Conservation (phyloP, 2,329 filamentous ascomycete species). For the Fusarium papillatum region DNA sequence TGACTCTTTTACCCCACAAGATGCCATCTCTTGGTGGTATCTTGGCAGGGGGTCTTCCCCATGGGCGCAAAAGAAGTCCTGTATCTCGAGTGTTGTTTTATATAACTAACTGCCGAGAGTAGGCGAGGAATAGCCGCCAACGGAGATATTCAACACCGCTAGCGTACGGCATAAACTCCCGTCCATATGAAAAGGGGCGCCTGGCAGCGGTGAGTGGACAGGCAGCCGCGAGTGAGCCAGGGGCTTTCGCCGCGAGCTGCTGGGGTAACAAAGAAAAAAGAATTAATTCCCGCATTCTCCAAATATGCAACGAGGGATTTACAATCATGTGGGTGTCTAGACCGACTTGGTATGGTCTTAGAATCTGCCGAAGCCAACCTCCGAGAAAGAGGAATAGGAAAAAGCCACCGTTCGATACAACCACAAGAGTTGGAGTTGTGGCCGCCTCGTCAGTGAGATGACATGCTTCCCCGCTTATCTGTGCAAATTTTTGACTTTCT, state of each 20-base stretch:
- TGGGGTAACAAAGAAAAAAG: background rate
- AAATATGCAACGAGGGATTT: background rate
- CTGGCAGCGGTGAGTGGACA: background rate
- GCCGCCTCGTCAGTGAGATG: background rate
- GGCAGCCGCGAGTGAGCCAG: background rate
- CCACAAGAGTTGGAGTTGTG: background rate
- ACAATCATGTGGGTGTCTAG: background rate
- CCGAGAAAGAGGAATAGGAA: background rate
- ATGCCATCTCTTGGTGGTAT: background rate
- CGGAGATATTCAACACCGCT: background rate
- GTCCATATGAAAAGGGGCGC: background rate
- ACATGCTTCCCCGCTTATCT: slow-evolving; percentile 2
- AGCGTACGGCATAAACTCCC: background rate
- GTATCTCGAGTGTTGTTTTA: background rate
- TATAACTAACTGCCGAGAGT: background rate
- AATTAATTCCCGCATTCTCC: background rate
- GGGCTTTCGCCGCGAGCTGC: background rate
- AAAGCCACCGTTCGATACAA: background rate
- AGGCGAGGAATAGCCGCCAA: background rate
- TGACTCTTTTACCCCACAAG: background rate
- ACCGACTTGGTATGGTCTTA: background rate
- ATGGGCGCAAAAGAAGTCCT: background rate
- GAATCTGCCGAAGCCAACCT: background rate
- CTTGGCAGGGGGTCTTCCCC: background rate
- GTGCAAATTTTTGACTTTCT: background rate